Evolutionary conservation across 129 eudicot genomes (phyloP), one percentile per base, ranked within the genome.

Genomic region (Chrysanthemum makinoi): DNA sequence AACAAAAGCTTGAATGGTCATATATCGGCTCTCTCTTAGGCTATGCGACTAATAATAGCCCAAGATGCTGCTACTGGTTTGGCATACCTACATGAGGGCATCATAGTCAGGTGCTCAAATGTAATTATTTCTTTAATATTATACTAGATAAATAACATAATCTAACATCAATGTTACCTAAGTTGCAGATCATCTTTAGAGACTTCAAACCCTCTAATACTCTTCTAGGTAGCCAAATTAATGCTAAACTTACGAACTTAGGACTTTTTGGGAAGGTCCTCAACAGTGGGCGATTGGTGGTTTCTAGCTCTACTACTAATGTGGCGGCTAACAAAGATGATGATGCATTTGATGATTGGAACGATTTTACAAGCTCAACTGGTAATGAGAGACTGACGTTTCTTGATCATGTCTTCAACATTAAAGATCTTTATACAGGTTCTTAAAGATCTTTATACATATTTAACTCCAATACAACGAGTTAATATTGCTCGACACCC

Each of bases 401-500:
- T n/a, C n/a, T n/a, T n/a, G n/a, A n/a, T n/a, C n/a, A n/a, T n/a
- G n/a, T n/a, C n/a, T n/a, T n/a, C n/a, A n/a, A n/a, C n/a, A n/a
- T n/a, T n/a, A n/a, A n/a, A n/a, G n/a, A n/a, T n/a, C n/a, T 51
- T n/a, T 83, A 79, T 72, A 26, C 86, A 93, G 98, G 95, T 92
- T 72, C 85, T 86, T 60, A 85, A 80, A 80, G 86, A 85, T 74
- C 84, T 92, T 15, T 92, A 92, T 80, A 90, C 87, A 48, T 86
- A 87, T 66, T 74, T 93, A 82, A 86, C 96, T 78, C 98, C 98
- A 28, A 85, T 89, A 77, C 98, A 93, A 46, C 89, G 96, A 20
- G 95, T 93, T 82, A 78, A 82, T 68, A 87, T 93, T 78, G 95
- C 98, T 50, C 84, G 98, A 26, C 98, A 93, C 79, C 98, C 98